Evolutionary conservation across 2,329 filamentous ascomycete species (phyloP), one percentile per base, ranked within the genome.

Genomic region (Periconia sp.): DNA sequence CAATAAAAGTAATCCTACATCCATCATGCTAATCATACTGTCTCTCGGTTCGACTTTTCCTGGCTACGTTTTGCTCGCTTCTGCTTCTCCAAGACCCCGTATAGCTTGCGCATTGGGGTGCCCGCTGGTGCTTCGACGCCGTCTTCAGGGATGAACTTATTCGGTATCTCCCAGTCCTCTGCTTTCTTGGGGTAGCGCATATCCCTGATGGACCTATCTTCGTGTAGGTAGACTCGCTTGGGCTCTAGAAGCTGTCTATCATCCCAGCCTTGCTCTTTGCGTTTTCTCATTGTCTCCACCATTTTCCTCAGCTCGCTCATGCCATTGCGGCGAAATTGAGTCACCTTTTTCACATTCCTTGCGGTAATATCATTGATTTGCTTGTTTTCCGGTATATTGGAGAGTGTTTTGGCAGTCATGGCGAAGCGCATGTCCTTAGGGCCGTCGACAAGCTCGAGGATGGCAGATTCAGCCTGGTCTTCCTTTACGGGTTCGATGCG

Each of bases 391-490:
- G 81, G 77, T 54, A 81, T 70, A 27, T 86, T 82, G 42, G 90
- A 91, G 7, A 97, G 81, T 0, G 91, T 87, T 64, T 89, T 89
- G 23, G 94, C 94, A 2, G 92, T 96, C 84, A 97, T 87, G 66
- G 91, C 91, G 77, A 97, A 97, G 33, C 92, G 89, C 80, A 96
- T 90, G 76, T 99, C 94, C 72, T 88, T 89, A 33, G 92, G 91
- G 35, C 93, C 92, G 75, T 99, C 94, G 57, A 99, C 92, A 31
- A 99, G 84, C 77, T 97, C 92, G 45, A 99, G 86, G 59, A 99
- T 92, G 19, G 94, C 93, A 33, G 89, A 92, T 59, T 87, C 85
- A 9, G 90, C 93, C 77, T 97, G 91, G 74, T 97, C 93, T 68
- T 84, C 83, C 74, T 93, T 91, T 66, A 89, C 84, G 53, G 94